These are phyloP conservation scores for Candolleomyces eurysporus DNA, from an alignment of 768 basidiomycete species.

Conservation along the genomic window DNA sequence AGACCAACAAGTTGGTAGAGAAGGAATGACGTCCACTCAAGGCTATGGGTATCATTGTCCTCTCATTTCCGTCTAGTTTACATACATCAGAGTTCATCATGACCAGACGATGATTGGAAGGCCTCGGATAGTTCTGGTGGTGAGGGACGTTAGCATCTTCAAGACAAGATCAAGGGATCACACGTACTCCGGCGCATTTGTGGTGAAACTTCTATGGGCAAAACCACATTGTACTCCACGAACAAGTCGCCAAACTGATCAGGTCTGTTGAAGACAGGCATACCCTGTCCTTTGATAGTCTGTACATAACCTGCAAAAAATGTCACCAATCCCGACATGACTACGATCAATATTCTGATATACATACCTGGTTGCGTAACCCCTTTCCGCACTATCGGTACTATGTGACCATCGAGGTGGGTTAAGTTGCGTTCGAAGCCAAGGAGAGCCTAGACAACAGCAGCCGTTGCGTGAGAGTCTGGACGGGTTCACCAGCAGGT, in stretches of 20 bases:
- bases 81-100: constrained; percentile 42
- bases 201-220: constrained; percentile 71
- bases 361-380: constrained; percentile 88
- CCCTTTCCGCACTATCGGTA: constrained; percentile 66
- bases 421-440: constrained; percentile 93
- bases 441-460: constrained; percentile 70
- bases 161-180: constrained; percentile 3
- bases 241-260: constrained; percentile 76
- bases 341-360: background rate
- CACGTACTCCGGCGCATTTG: constrained; percentile 75
- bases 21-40: background rate
- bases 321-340: background rate
- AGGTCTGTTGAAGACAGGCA: constrained; percentile 66
- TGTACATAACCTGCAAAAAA: constrained; percentile 73
- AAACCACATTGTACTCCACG: constrained; percentile 90
- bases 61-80: constrained; percentile 14
- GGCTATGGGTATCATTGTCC: background rate
- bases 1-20: background rate
- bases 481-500: background rate
- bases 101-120: constrained; percentile 42
- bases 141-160: constrained; percentile 3
- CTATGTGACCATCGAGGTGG: constrained; percentile 84
- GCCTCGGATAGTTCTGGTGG: constrained; percentile 51
- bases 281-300: constrained; percentile 83
- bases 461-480: background rate